These are phyloP conservation scores for Tolypocladium pustulatum DNA, from an alignment of 2,329 filamentous ascomycete species.

Conservation along the genomic window DNA sequence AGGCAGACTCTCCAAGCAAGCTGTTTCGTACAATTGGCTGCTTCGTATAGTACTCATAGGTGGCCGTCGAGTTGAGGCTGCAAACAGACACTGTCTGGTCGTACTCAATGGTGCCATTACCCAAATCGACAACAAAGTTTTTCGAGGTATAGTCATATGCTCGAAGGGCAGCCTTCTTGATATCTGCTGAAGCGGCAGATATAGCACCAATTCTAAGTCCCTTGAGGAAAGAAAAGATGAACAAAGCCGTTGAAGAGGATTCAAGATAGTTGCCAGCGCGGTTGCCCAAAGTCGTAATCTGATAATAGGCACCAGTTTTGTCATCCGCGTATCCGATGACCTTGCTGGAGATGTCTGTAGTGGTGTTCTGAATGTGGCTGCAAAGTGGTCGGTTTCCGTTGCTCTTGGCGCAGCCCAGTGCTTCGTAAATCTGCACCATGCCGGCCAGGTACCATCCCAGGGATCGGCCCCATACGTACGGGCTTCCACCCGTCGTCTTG, in stretches of 20 bases:
- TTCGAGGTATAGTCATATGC: neutral
- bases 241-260: neutral
- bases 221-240: neutral
- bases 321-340: neutral
- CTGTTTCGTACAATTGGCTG: neutral
- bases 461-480: neutral
- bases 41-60: neutral
- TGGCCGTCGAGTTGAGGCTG: neutral
- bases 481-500: neutral
- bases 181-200: neutral
- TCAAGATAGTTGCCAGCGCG: neutral
- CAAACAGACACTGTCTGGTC: neutral
- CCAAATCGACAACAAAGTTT: neutral
- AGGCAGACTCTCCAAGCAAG: neutral
- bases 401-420: neutral
- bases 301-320: neutral
- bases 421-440: neutral
- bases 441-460: neutral
- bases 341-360: neutral
- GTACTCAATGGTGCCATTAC: neutral
- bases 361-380: neutral
- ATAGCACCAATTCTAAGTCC: neutral
- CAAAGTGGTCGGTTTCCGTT: neutral
- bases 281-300: neutral
- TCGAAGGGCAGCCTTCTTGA: neutral